Conservation (phyloP, 2,329 filamentous ascomycete species). For the Penicillium expansum region DNA sequence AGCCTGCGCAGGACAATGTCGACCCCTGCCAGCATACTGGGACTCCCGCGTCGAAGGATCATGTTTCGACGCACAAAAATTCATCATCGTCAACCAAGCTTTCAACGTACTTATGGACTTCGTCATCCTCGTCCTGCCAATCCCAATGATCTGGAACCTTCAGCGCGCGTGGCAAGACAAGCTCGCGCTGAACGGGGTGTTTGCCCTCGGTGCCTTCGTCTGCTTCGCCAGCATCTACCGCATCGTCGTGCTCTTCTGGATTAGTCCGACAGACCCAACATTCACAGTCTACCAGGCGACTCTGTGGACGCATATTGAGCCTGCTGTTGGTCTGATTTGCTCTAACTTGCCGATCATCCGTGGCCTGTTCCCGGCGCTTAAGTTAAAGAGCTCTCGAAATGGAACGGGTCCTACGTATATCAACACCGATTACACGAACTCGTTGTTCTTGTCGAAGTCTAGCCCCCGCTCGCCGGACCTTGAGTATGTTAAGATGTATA, state of each 20-base stretch:
- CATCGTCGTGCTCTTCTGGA: slow-evolving; percentile 37
- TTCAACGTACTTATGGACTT: slow-evolving; percentile 37
- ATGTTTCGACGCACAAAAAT: slow-evolving; percentile 29
- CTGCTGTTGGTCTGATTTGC: slow-evolving; percentile 35
- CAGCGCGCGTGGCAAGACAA: slow-evolving; percentile 37
- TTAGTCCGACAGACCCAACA: slow-evolving; percentile 28
- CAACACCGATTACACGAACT: slow-evolving; percentile 26
- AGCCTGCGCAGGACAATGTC: slow-evolving; percentile 34
- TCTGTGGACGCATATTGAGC: slow-evolving; percentile 38
- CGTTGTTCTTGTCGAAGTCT: slow-evolving; percentile 24
- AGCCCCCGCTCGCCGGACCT: slow-evolving; percentile 26
- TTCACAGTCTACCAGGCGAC: slow-evolving; percentile 36
- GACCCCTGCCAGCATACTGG: slow-evolving; percentile 32
- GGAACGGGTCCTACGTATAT: slow-evolving; percentile 25
- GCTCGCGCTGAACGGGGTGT: slow-evolving; percentile 34
- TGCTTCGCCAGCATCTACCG: slow-evolving; percentile 39
- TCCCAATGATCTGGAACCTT: slow-evolving; percentile 38
- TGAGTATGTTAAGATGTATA: slow-evolving; percentile 31
- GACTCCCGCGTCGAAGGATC: slow-evolving; percentile 26
- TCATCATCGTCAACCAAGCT: slow-evolving; percentile 36
- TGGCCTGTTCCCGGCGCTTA: slow-evolving; percentile 32
- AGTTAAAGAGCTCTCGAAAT: slow-evolving; percentile 23
- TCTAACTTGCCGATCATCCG: slow-evolving; percentile 37
- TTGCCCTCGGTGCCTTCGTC: slow-evolving; percentile 34
- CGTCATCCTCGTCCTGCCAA: slow-evolving; percentile 29